A percentile compares a stretch with the other conserved stretches of the same genome.
Conservation (phyloP, 1,139 yeast species). For the Geotrichum histeridarum region DNA sequence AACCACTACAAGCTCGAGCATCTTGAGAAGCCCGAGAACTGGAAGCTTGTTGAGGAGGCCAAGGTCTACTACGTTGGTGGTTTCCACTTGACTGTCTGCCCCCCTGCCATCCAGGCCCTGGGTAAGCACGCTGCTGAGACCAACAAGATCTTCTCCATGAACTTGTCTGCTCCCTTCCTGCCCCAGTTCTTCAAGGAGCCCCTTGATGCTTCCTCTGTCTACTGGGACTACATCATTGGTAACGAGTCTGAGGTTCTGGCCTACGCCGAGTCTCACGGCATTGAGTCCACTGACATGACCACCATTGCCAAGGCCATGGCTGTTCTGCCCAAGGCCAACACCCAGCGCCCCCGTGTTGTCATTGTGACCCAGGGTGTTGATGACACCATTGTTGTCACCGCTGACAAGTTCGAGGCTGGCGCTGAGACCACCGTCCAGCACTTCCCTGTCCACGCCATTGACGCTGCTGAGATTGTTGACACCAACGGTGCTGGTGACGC, state of each 20-base stretch:
- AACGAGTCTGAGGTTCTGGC: constrained; percentile 97
- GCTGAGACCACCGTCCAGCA: constrained; percentile 46
- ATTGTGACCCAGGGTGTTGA: constrained; percentile 86
- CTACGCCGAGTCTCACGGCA: constrained; percentile 77
- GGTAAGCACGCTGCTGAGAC: constrained; percentile 87
- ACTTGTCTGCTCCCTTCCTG: constrained; percentile 94
- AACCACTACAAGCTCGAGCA: constrained; percentile 91
- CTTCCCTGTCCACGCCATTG: constrained; percentile 69
- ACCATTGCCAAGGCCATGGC: constrained; percentile 82
- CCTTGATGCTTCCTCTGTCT: constrained; percentile 72
- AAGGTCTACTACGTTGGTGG: constrained; percentile 90
- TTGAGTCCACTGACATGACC: constrained; percentile 55
- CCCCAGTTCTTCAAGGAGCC: constrained; percentile 93
- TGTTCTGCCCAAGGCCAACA: constrained; percentile 69
- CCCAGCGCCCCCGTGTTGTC: constrained; percentile 69
- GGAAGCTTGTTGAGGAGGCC: constrained; percentile 80
- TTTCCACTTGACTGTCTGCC: constrained; percentile 95
- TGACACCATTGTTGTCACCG: constrained; percentile 68
- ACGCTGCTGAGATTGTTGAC: constrained; percentile 64
- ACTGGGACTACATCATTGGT: constrained; percentile 88
- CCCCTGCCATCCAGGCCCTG: constrained; percentile 82
- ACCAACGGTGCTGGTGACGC: constrained; percentile 99
- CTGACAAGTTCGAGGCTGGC: constrained; percentile 37
- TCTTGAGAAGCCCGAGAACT: constrained; percentile 82
- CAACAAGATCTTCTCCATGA: constrained; percentile 78